Evolutionary conservation across 805 yeast genomes (phyloP).

Genomic region (Spathaspora hagerdaliae): DNA sequence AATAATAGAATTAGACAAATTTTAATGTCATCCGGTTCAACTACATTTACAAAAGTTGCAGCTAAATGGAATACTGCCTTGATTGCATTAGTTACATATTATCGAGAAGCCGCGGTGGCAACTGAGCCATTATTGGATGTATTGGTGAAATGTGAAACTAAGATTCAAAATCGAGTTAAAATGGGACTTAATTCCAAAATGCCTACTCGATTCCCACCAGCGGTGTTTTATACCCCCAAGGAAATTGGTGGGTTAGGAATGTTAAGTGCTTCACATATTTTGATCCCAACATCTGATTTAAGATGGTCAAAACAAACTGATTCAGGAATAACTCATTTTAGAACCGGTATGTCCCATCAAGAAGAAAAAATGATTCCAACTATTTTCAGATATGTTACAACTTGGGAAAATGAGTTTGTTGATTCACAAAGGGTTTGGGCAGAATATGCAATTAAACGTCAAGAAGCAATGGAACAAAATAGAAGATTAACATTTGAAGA

Average conservation of each 20-base stretch:
- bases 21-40: slow-evolving; percentile 91
- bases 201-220: slow-evolving; percentile 99
- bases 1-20: slow-evolving; percentile 83
- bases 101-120: slow-evolving; percentile 86
- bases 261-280: slow-evolving; percentile 94
- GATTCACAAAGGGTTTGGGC: slow-evolving; percentile 98
- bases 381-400: slow-evolving; percentile 82
- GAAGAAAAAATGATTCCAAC: slow-evolving; percentile 87
- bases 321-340: slow-evolving; percentile 89
- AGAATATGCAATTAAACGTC: slow-evolving; percentile 86
- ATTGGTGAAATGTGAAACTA: slow-evolving; percentile 86
- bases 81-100: slow-evolving; percentile 81
- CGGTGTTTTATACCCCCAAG: slow-evolving; percentile 95
- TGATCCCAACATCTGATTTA: slow-evolving; percentile 90
- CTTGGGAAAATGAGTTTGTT: slow-evolving; percentile 94
- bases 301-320: slow-evolving; percentile 92
- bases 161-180: slow-evolving; percentile 89
- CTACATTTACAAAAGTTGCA: slow-evolving; percentile 91
- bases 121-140: slow-evolving; percentile 76
- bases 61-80: slow-evolving; percentile 95
- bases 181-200: slow-evolving; percentile 94
- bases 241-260: slow-evolving; percentile 97
- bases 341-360: slow-evolving; percentile 85
- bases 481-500: slow-evolving; percentile 89
- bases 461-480: slow-evolving; percentile 80